Evolutionary conservation across 805 yeast species (phyloP), one percentile per base, ranked within the genome.

Genomic region (Cyberlindnera lachancei): DNA sequence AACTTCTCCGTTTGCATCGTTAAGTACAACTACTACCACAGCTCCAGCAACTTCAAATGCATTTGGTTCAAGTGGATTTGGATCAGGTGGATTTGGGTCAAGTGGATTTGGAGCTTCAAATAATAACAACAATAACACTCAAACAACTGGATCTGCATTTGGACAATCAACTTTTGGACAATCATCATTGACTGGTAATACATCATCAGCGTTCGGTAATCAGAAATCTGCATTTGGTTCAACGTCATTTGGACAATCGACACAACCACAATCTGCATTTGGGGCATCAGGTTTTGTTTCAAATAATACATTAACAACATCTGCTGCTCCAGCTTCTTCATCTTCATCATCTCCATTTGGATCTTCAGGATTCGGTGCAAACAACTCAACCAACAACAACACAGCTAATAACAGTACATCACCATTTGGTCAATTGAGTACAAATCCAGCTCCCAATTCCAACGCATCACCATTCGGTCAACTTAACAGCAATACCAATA

Each of bases 281-380:
- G n/a, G n/a, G n/a, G n/a, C n/a, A n/a, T n/a, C n/a, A n/a, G n/a
- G n/a, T n/a, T n/a, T n/a, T n/a, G n/a, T n/a, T n/a, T n/a, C n/a
- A n/a, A n/a, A n/a, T n/a, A n/a, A n/a, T n/a, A n/a, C n/a, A n/a
- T n/a, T n/a, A n/a, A n/a, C n/a, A n/a, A n/a, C n/a, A n/a, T n/a
- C n/a, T n/a, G n/a, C n/a, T n/a, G n/a, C n/a, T n/a, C n/a, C n/a
- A n/a, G n/a, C n/a, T n/a, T n/a, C n/a, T n/a, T n/a, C 14, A 9
- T 9, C 25, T 22, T 23, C 30, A 15, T 32, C 46, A 45, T 30
- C 33, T 23, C 36, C 36, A 19, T 39, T 39, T 34, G 41, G 41
- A 6, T 32, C 42, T n/a, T 40, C 50, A 13, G 40, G 46, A 3
- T 42, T 47, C 33, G 48, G 48, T 19, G 21, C 21, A 8, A 10